Evolutionary conservation across 495 filamentous ascomycete species (phyloP), one percentile per base, ranked within the genome.

Genomic region (Aspergillus nidulans): DNA sequence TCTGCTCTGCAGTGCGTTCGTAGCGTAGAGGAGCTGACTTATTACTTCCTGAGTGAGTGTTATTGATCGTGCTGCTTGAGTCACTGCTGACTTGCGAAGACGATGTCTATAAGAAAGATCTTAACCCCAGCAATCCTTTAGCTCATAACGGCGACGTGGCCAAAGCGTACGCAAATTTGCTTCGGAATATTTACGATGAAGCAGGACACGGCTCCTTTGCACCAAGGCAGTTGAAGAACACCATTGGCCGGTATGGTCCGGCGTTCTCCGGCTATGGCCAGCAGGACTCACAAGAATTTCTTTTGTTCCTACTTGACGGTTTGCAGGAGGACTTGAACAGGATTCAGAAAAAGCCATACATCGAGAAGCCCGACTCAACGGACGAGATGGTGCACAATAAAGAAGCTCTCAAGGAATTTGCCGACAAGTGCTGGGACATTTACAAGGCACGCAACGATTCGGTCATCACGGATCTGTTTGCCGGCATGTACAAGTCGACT

Each of bases 401-500:
- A 1, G 78, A 81, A 30, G 84, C 85, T 0, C 86, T 98, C 60
- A 77, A 81, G 30, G 80, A 88, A 53, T 91, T 98, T 72, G 94
- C 91, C 1, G 81, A 88, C 24, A 83, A 86, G 58, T 92, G 88
- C 52, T 94, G 94, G 85, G 82, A 89, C 36, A 96, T 95, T 48
- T 95, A 95, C 66, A 91, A 89, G 65, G 85, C 87, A 55, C 85
- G 94, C 38, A 96, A 97, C 59, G 91, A 96, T 65, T 97, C 95
- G 3, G 85, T 97, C 36, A 88, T 95, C 58, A 91, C 88, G 28
- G 94, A 98, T 63, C 77, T 98, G 4, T 97, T 98, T 67, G 91
- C 89, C 42, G 94, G 94, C 48, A 90, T 97, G 77, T 98, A 97
- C 78, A 96, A 97, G 74, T 97, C 92, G 24, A 97, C 92, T 4